Conservation (phyloP, 2,329 filamentous ascomycete genomes). For the Pestalotiopsis sp. region DNA sequence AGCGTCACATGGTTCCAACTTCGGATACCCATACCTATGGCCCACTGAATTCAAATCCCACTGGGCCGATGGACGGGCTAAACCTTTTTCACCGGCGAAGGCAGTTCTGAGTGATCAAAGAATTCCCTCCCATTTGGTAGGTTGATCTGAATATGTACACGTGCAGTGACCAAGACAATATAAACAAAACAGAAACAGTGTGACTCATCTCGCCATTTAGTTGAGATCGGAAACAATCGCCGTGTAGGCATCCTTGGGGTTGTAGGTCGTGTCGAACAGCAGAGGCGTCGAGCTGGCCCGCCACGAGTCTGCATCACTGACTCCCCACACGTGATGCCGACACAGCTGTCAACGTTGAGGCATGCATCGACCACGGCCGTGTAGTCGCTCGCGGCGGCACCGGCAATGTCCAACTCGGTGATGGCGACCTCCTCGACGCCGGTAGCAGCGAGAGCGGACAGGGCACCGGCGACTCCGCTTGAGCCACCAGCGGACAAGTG, state of each 20-base stretch:
- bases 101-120: no score
- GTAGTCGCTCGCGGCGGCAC: conserved; percentile 57
- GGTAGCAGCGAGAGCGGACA: conserved; percentile 48
- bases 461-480: conserved; percentile 38
- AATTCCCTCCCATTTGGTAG: not conserved
- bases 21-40: no score
- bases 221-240: conserved; percentile 40
- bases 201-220: conserved; percentile 16
- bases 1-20: no score
- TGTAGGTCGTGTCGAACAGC: conserved; percentile 52
- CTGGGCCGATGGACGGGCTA: no score
- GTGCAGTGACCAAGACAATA: not conserved
- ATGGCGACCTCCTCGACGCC: conserved; percentile 53
- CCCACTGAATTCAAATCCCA: no score
- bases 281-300: conserved; percentile 48
- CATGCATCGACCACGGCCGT: conserved; percentile 58
- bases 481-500: conserved; percentile 45
- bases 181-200: not conserved
- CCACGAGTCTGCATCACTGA: conserved; percentile 55
- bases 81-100: no score
- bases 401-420: conserved; percentile 65
- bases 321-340: conserved; percentile 66
- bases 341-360: conserved; percentile 56
- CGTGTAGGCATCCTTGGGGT: conserved; percentile 52
- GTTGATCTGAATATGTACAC: not conserved